Percentiles rank a stretch among this genome's conserved stretches.
Conservation (phyloP, 2,329 filamentous ascomycete species). For the Calonectria honghensis region DNA sequence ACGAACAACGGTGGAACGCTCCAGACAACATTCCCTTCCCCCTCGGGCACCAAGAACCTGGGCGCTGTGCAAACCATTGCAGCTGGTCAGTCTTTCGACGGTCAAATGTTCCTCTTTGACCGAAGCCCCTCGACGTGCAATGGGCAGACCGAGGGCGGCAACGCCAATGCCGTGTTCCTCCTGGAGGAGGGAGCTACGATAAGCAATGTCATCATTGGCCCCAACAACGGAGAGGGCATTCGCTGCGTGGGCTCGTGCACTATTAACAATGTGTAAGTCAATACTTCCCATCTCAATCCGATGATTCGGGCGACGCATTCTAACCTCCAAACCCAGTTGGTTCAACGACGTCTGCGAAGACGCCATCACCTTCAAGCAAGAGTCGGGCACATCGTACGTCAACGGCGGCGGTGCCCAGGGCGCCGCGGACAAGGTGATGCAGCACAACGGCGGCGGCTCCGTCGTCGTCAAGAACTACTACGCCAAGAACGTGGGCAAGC, state of each 20-base stretch:
- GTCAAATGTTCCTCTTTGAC: conserved; percentile 4
- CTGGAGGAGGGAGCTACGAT: conserved; percentile 43
- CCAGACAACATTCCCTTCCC: conserved; percentile 5
- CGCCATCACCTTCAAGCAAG: conserved; percentile 44
- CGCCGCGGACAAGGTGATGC: conserved; percentile 17
- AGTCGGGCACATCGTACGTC: conserved; percentile 15
- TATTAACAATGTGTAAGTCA: conserved; percentile 55
- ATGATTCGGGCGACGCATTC: background rate
- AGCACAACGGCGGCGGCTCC: conserved; percentile 20
- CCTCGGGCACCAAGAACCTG: conserved; percentile 1
- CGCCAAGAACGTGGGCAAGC: conserved; percentile 3
- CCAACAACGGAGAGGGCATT: conserved; percentile 50
- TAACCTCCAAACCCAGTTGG: conserved; percentile 46
- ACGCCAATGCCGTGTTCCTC: conserved; percentile 42
- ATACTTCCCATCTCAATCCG: fast-evolving
- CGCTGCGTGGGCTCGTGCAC: conserved; percentile 55
- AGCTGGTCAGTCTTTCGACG: conserved; percentile 22
- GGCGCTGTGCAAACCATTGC: conserved; percentile 5
- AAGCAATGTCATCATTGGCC: conserved; percentile 43
- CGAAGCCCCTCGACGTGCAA: background rate
- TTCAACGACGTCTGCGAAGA: conserved; percentile 62
- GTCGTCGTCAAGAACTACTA: conserved; percentile 23
- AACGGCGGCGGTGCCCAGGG: conserved; percentile 8
- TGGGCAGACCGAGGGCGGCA: conserved; percentile 9
- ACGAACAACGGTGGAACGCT: background rate